phyloP scores from a whole-genome alignment of 306 rosid genomes.

The Cicer arietinum region DNA sequence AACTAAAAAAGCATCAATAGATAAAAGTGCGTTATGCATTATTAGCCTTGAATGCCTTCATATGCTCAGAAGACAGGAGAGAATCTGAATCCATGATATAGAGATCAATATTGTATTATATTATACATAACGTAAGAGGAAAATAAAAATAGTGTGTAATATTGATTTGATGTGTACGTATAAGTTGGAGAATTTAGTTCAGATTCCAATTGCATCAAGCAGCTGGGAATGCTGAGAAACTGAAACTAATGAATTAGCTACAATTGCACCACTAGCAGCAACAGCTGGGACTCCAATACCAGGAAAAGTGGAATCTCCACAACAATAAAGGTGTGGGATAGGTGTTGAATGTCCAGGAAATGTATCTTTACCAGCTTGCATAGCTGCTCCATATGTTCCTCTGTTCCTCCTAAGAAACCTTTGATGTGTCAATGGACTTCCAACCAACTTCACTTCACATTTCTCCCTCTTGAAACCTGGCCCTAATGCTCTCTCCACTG shows the following conservation, averaged over 20 bases:
- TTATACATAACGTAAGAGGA: too few species aligned
- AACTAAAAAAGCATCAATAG: too few species aligned
- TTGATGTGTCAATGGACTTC: conserved; percentile 84
- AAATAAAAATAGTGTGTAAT: too few species aligned
- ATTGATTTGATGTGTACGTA: too few species aligned
- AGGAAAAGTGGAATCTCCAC: conserved; percentile 96
- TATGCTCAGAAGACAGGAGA: too few species aligned
- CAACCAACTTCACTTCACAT: conserved; percentile 87
- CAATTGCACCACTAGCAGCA: conserved; percentile 97
- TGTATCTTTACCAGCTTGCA: conserved; percentile 67
- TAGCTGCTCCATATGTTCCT: conserved; percentile 88
- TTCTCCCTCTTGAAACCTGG: conserved; percentile 74
- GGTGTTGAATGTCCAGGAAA: conserved; percentile 86
- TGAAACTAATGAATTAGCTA: conserved; percentile 86
- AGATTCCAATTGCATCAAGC: conserved; percentile 91
- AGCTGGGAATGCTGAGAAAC: conserved; percentile 80
- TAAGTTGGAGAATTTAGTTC: conserved; percentile 17
- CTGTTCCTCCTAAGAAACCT: conserved; percentile 68
- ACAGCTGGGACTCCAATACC: conserved; percentile 99
- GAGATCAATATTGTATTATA: too few species aligned
- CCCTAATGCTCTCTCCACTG: conserved; percentile 85
- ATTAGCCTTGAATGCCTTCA: too few species aligned
- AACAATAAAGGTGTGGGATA: conserved; percentile 74
- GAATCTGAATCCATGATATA: too few species aligned
- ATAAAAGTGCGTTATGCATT: too few species aligned